Conservation (phyloP, 208 protist genomes). For the Trypanosoma boissoni region DNA sequence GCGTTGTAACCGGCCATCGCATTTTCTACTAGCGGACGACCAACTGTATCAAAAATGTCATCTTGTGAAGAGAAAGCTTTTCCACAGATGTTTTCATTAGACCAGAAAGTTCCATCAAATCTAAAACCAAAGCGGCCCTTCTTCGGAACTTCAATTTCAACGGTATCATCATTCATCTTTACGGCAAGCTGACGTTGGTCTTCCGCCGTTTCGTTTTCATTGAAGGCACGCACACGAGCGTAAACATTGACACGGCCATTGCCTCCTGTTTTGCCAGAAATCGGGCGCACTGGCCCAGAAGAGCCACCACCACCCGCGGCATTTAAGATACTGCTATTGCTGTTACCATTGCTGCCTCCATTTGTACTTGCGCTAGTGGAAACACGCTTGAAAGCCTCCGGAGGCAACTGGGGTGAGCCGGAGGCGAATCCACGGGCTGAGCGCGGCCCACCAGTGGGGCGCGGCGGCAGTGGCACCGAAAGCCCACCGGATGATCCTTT, state of each 20-base stretch:
- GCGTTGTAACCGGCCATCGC: constrained; percentile 83
- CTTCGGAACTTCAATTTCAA: constrained; percentile 64
- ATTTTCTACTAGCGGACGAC: constrained; percentile 86
- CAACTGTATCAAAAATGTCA: constrained; percentile 89
- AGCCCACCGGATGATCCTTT: constrained; percentile 8
- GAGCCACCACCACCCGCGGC: neutral
- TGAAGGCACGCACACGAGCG: constrained; percentile 78
- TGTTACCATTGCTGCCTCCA: constrained; percentile 1
- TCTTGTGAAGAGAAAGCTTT: constrained; percentile 62
- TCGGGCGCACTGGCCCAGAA: neutral
- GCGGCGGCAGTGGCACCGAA: constrained; percentile 20
- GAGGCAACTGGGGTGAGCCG: constrained; percentile 9
- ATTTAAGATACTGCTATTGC: neutral
- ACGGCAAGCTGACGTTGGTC: constrained; percentile 43
- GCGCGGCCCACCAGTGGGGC: constrained; percentile 8
- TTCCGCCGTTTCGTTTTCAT: constrained; percentile 35
- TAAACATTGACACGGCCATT: constrained; percentile 84
- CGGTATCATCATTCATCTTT: constrained; percentile 63
- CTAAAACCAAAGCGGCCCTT: constrained; percentile 79
- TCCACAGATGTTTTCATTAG: constrained; percentile 44
- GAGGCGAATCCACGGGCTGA: constrained; percentile 17
- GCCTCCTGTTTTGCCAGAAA: constrained; percentile 20
- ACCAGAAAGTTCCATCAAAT: constrained; percentile 94
- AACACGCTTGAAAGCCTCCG: constrained; percentile 44
- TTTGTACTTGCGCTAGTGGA: constrained; percentile 31